Conservation (phyloP, 768 basidiomycete species). For the Collybiopsis luxurians region DNA sequence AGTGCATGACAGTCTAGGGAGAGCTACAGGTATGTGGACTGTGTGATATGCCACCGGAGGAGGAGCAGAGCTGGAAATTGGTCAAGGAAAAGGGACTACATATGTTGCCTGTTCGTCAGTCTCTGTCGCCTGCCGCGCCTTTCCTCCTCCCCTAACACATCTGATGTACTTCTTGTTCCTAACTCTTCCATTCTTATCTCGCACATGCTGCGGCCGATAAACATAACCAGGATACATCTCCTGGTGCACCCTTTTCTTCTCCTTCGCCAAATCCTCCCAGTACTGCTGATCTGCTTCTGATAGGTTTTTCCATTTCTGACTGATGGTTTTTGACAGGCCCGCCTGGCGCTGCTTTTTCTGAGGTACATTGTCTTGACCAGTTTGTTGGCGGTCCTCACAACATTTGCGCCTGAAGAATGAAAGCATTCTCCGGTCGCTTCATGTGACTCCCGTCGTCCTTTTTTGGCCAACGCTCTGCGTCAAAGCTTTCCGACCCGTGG, state of each 20-base stretch:
- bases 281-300: conserved; percentile 60
- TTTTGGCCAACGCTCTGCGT: conserved; percentile 54
- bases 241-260: conserved; percentile 78
- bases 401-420: conserved; percentile 81
- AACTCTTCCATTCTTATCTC: conserved; percentile 51
- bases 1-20: conserved; percentile 53
- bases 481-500: conserved; percentile 47
- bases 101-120: conserved; percentile 45
- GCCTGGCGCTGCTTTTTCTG: conserved; percentile 75
- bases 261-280: conserved; percentile 77
- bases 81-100: no score
- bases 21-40: conserved; percentile 68
- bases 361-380: conserved; percentile 24
- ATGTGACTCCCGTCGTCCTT: conserved; percentile 82
- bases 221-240: conserved; percentile 74
- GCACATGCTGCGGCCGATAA: conserved; percentile 67
- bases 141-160: conserved; percentile 36
- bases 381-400: conserved; percentile 64
- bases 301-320: conserved; percentile 75
- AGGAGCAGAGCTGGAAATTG: conserved; percentile 64
- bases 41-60: conserved; percentile 59
- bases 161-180: conserved; percentile 29
- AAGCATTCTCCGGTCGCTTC: conserved; percentile 82
- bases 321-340: conserved; percentile 79
- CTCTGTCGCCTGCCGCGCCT: neutral